Conservation (phyloP, 1,139 yeast genomes). For the Blastobotrys apis region DNA sequence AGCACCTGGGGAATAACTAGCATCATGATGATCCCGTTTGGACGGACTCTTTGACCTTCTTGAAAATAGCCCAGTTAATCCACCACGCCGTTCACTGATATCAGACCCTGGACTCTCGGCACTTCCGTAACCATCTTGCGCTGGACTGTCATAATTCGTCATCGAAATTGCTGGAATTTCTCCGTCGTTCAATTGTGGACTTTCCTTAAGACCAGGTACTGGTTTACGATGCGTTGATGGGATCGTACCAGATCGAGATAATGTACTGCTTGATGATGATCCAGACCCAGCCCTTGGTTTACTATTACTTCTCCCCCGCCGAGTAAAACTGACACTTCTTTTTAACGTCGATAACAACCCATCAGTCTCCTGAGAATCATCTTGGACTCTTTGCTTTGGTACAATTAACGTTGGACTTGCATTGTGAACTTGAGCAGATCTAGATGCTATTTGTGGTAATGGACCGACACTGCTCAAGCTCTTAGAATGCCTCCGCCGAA, state of each 20-base stretch:
- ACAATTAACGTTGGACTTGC: slow-evolving; percentile 8
- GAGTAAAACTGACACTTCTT: slow-evolving; percentile 25
- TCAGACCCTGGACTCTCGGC: slow-evolving; percentile 12
- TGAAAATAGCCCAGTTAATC: slow-evolving; percentile 7
- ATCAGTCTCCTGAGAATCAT: slow-evolving; percentile 2
- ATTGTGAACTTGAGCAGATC: not conserved
- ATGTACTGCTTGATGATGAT: slow-evolving; percentile 16
- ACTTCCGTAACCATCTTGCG: not conserved
- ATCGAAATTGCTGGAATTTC: not conserved
- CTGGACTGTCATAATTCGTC: not conserved
- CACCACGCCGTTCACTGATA: slow-evolving; percentile 9
- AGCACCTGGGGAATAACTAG: not conserved
- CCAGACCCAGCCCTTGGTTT: slow-evolving; percentile 22
- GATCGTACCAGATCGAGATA: slow-evolving; percentile 5
- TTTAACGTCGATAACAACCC: slow-evolving; percentile 20
- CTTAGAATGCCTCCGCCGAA: slow-evolving; percentile 20
- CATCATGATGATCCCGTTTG: slow-evolving; percentile 4
- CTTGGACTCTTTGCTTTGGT: slow-evolving; percentile 11
- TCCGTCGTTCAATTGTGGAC: no score
- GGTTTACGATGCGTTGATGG: no score
- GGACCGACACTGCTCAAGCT: slow-evolving; percentile 13
- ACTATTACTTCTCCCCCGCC: slow-evolving; percentile 12
- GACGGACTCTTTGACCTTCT: slow-evolving; percentile 7
- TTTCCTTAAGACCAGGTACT: no score
- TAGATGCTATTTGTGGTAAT: not conserved